These are phyloP conservation scores for Isabelozyma heimii DNA, from an alignment of 805 yeast genomes.

Conservation along the genomic window DNA sequence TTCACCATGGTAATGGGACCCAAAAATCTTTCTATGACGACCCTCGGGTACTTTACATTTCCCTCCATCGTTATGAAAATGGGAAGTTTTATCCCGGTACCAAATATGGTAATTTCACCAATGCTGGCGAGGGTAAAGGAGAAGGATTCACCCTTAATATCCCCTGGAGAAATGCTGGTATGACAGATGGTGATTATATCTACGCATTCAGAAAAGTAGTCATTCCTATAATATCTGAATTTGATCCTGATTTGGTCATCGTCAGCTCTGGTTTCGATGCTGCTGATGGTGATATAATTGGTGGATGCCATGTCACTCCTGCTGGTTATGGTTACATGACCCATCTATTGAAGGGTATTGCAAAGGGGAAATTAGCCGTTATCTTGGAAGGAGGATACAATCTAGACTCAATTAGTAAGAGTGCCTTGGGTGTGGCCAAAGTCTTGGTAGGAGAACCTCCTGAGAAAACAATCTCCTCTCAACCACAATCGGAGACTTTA, in stretches of 20 bases:
- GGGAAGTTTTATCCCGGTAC: constrained; percentile 96
- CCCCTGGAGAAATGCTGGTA: constrained; percentile 91
- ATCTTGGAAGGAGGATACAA: constrained; percentile 97
- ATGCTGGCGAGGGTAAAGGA: constrained; percentile 83
- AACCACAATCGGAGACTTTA: constrained; percentile 75
- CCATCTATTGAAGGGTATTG: constrained; percentile 80
- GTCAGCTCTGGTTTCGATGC: constrained; percentile 98
- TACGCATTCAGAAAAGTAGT: constrained; percentile 85
- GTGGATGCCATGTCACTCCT: constrained; percentile 94
- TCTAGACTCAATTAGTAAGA: constrained; percentile 81
- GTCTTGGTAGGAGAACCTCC: constrained; percentile 95
- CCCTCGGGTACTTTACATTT: constrained; percentile 86
- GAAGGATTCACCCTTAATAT: constrained; percentile 85
- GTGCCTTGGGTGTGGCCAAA: constrained; percentile 90
- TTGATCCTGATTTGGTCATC: constrained; percentile 88
- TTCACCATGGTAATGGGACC: constrained; percentile 98
- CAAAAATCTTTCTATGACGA: constrained; percentile 88
- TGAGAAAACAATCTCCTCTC: constrained; percentile 59
- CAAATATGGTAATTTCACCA: constrained; percentile 74
- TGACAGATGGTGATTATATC: constrained; percentile 93
- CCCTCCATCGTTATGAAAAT: constrained; percentile 88
- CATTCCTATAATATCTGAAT: constrained; percentile 86
- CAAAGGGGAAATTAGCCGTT: constrained; percentile 85
- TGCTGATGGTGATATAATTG: constrained; percentile 96
- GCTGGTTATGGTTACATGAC: constrained; percentile 97